Evolutionary conservation across 2,329 filamentous ascomycete genomes (phyloP), one percentile per base, ranked within the genome.

Genomic region (Botrytis tulipae): DNA sequence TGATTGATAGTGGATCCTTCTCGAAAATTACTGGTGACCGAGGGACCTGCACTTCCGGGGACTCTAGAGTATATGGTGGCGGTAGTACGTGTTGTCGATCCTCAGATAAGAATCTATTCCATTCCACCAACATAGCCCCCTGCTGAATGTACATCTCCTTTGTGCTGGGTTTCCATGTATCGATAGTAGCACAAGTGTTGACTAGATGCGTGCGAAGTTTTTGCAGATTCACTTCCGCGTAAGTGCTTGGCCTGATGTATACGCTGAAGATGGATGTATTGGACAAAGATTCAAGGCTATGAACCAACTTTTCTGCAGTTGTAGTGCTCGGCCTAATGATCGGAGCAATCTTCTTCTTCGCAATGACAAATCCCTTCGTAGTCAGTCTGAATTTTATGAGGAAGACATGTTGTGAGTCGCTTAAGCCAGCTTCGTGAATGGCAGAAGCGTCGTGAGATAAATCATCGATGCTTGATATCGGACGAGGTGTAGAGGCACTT

Each of bases 41-140:
- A 54, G 65, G 20, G 29, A 68, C 46, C 32, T 68, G 44, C 44
- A 67, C 65, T 67, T 67, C 65, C 40, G 65, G n/a, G 18, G 65
- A 67, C 5, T 32, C 22, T 32, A 29, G 10, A 29, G 20, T 67
- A 67, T 67, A 67, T 48, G 44, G 29, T 67, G 42, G 42, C 29
- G 18, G 29, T 35, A 35, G 29, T 59, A 59, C 51, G 14, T 18
- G 6, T 57, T 57, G n/a, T 57, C 29, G n/a, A 29, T 32, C 51
- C 3, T 59, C 18, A 35, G 16, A 18, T 59, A 32, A 29, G 18
- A 59, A 59, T 22, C 29, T 59, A 22, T 29, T 59, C 29, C 29
- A 59, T 59, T 59, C 57, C 29, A 59, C 29, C 10, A 59, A 59
- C 9, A 59, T 35, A 22, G 57, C 29, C 29, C 29, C 29, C 20